Evolutionary conservation across 805 yeast genomes (phyloP).

Genomic region (Spathaspora hagerdaliae): DNA sequence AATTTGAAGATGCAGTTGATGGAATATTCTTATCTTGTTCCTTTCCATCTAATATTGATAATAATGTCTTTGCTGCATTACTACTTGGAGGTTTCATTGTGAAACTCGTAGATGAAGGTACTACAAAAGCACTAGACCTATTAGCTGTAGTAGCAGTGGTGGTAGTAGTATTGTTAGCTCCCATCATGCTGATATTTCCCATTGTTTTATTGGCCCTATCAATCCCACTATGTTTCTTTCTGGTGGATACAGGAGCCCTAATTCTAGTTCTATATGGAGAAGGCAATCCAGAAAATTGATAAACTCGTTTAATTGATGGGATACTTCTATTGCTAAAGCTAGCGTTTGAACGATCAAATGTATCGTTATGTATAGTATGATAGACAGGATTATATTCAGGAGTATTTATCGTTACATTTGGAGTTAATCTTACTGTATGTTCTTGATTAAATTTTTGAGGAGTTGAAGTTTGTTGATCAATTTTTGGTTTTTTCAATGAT

Average conservation of each 20-base stretch:
- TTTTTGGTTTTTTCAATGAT: background rate
- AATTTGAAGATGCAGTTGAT: constrained; percentile 5
- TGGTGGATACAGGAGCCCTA: constrained; percentile 24
- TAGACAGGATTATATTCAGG: constrained; percentile 38
- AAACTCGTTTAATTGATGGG: constrained; percentile 38
- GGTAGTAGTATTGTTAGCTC: background rate
- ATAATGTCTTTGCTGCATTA: constrained; percentile 34
- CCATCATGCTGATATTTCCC: background rate
- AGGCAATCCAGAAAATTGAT: constrained; percentile 43
- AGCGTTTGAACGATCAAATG: constrained; percentile 8
- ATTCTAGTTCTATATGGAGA: constrained; percentile 41
- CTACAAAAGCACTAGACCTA: background rate
- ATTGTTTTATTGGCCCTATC: constrained; percentile 1
- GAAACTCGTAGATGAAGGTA: background rate
- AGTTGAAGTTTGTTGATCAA: constrained; percentile 16
- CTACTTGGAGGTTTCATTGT: constrained; percentile 15
- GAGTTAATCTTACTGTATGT: constrained; percentile 8
- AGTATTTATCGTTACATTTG: constrained; percentile 15
- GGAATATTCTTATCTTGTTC: background rate
- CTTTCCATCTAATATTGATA: constrained; percentile 33
- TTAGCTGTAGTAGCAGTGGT: background rate
- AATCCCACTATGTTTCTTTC: constrained; percentile 1
- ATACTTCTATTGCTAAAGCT: constrained; percentile 14
- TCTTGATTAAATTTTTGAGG: constrained; percentile 16
- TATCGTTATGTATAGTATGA: constrained; percentile 25